These are phyloP conservation scores for Ramaria sp. DNA, from an alignment of 768 basidiomycete species.

Conservation along the genomic window DNA sequence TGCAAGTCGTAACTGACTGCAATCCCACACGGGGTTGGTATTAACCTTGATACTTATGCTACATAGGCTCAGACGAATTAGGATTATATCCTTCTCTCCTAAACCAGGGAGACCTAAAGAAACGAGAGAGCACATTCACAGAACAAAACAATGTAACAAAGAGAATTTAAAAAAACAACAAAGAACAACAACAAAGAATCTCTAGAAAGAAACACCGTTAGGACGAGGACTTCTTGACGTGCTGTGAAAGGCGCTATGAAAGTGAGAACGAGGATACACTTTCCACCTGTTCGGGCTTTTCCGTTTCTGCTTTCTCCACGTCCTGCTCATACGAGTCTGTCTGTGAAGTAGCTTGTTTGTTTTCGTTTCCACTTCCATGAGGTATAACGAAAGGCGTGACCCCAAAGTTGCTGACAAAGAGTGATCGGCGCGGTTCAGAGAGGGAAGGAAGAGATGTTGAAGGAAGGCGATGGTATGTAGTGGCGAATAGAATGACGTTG, in stretches of 20 bases:
- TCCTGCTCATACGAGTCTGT: slow-evolving; percentile 11
- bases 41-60: too few species aligned
- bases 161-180: too few species aligned
- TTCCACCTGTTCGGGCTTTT: slow-evolving; percentile 3
- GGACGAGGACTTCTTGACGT: too few species aligned
- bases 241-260: slow-evolving; percentile 14
- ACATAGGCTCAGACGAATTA: too few species aligned
- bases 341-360: slow-evolving; percentile 11
- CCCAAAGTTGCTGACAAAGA: slow-evolving; percentile 17
- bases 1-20: too few species aligned
- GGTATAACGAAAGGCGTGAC: slow-evolving; percentile 22
- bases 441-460: slow-evolving; percentile 17
- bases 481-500: slow-evolving; percentile 21
- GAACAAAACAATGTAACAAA: too few species aligned
- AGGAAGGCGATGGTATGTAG: slow-evolving; percentile 22
- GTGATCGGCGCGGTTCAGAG: slow-evolving; percentile 17
- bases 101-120: too few species aligned
- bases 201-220: too few species aligned
- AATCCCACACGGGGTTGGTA: too few species aligned
- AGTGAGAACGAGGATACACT: slow-evolving; percentile 10
- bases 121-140: too few species aligned
- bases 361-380: slow-evolving; percentile 8
- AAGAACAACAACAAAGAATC: too few species aligned
- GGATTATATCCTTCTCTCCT: too few species aligned
- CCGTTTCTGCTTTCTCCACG: slow-evolving; percentile 1